These are phyloP conservation scores for Sugiyamaella mastotermitis DNA, from an alignment of 805 yeast species.

Conservation along the genomic window DNA sequence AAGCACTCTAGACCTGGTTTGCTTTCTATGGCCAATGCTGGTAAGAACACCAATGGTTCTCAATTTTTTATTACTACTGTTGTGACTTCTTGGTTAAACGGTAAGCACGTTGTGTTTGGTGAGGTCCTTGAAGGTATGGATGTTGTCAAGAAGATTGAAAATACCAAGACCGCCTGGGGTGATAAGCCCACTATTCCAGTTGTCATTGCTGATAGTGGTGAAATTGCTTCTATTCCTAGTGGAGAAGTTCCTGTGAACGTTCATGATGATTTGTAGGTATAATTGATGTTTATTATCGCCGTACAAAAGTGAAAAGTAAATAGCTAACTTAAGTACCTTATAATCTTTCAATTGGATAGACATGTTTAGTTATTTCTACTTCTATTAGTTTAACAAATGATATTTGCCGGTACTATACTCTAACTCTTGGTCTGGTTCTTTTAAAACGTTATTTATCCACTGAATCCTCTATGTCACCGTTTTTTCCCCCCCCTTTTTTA, in stretches of 20 bases:
- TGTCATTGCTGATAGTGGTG: constrained; percentile 66
- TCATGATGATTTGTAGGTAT: constrained; percentile 16
- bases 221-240: constrained; percentile 33
- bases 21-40: constrained; percentile 74
- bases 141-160: constrained; percentile 68
- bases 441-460: too few species aligned
- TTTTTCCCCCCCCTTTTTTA: too few species aligned
- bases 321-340: too few species aligned
- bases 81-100: constrained; percentile 85
- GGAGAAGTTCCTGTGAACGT: constrained; percentile 12
- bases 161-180: constrained; percentile 58
- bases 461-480: too few species aligned
- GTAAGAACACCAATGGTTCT: constrained; percentile 71
- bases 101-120: constrained; percentile 94
- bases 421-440: too few species aligned
- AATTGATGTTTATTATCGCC: too few species aligned
- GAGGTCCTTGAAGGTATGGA: constrained; percentile 82
- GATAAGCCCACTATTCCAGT: constrained; percentile 69
- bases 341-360: too few species aligned
- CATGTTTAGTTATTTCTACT: too few species aligned
- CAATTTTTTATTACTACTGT: constrained; percentile 95
- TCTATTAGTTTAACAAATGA: too few species aligned
- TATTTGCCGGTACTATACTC: too few species aligned
- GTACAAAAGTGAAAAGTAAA: too few species aligned
- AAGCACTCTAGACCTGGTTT: constrained; percentile 57